These are phyloP conservation scores for Chaetoscypha palmicola DNA, from an alignment of 2,329 filamentous ascomycete genomes.

Conservation along the genomic window DNA sequence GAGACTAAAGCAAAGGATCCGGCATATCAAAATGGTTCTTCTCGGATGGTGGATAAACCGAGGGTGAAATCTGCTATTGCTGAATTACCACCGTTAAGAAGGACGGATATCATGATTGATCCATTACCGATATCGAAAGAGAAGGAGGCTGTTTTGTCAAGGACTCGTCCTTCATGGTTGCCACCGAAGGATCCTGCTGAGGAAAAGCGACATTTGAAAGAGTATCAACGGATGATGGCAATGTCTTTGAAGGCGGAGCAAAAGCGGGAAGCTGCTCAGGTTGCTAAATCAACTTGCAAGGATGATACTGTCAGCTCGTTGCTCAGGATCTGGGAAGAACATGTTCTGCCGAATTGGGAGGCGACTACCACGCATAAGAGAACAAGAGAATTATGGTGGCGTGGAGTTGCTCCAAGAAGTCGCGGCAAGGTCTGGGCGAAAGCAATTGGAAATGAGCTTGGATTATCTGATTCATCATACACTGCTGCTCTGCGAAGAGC, in stretches of 20 bases:
- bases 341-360: constrained; percentile 71
- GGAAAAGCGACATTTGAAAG: constrained; percentile 78
- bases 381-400: constrained; percentile 77
- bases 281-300: constrained; percentile 44
- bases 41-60: constrained; percentile 38
- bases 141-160: constrained; percentile 75
- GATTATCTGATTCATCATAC: constrained; percentile 56
- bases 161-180: constrained; percentile 76
- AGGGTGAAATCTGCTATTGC: constrained; percentile 61
- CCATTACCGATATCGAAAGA: constrained; percentile 78
- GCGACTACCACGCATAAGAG: constrained; percentile 60
- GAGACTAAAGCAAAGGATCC: constrained; percentile 38
- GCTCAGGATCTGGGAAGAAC: constrained; percentile 65
- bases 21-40: constrained; percentile 27
- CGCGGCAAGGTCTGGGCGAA: constrained; percentile 37
- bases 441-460: constrained; percentile 31
- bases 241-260: constrained; percentile 53
- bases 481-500: constrained; percentile 63
- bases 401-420: constrained; percentile 64
- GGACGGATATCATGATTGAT: constrained; percentile 74
- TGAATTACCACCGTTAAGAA: constrained; percentile 49
- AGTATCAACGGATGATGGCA: constrained; percentile 79
- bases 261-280: constrained; percentile 47
- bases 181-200: constrained; percentile 85
- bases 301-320: constrained; percentile 49